Percentiles rank a stretch among this genome's conserved stretches.
Evolutionary conservation across 208 protist species (phyloP).

Genomic region (Trypanosoma scelopori): DNA sequence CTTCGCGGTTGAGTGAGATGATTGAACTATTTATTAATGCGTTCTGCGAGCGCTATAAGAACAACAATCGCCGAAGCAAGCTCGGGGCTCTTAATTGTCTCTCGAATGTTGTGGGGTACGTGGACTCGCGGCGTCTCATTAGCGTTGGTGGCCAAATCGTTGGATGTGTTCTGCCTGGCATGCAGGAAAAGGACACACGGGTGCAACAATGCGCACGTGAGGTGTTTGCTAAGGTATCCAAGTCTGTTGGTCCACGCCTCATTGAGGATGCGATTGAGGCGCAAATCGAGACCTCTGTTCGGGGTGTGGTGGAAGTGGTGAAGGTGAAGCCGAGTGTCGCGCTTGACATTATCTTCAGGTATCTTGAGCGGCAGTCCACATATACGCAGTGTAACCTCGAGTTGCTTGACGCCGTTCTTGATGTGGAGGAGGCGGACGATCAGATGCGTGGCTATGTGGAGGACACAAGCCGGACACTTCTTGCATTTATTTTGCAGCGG

Average conservation of each 20-base stretch:
- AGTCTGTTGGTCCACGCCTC: slow-evolving; percentile 62
- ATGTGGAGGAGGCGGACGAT: slow-evolving; percentile 77
- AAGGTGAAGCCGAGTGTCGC: slow-evolving; percentile 85
- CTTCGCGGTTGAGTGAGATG: slow-evolving; percentile 79
- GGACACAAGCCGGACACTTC: slow-evolving; percentile 52
- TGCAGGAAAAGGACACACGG: slow-evolving; percentile 78
- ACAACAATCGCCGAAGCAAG: slow-evolving; percentile 51
- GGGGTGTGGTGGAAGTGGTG: slow-evolving; percentile 90
- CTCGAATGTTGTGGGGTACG: slow-evolving; percentile 62
- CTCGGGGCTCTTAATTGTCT: slow-evolving; percentile 77
- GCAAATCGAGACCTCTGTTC: slow-evolving; percentile 81
- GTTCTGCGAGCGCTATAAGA: slow-evolving; percentile 74
- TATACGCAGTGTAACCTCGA: slow-evolving; percentile 71
- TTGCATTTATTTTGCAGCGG: slow-evolving; percentile 65
- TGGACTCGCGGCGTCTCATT: slow-evolving; percentile 71
- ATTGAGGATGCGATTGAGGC: slow-evolving; percentile 86
- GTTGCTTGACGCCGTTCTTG: slow-evolving; percentile 76
- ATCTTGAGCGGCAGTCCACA: slow-evolving; percentile 44
- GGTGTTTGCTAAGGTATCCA: slow-evolving; percentile 80
- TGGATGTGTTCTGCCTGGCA: slow-evolving; percentile 83
- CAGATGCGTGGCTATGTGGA: slow-evolving; percentile 67
- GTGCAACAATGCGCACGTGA: slow-evolving; percentile 79
- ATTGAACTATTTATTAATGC: slow-evolving; percentile 79
- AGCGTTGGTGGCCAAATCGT: slow-evolving; percentile 83
- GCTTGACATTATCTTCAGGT: slow-evolving; percentile 81